Percentiles rank a stretch among this genome's conserved stretches.
These are phyloP conservation scores for Phaffomyces antillensis DNA, from an alignment of 805 yeast species.

Conservation along the genomic window DNA sequence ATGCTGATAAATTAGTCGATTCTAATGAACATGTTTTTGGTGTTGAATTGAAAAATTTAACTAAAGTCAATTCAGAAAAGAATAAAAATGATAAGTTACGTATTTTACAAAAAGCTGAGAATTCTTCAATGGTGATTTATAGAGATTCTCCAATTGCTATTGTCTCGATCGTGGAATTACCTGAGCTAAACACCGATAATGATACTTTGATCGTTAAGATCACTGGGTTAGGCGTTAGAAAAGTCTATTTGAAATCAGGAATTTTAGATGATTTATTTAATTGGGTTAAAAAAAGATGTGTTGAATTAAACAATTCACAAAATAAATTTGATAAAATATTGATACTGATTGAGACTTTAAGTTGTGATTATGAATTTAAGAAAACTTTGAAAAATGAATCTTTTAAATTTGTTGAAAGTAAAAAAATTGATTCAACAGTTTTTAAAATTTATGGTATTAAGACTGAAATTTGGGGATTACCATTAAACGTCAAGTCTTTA, in stretches of 20 bases:
- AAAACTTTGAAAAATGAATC: slow-evolving; percentile 33
- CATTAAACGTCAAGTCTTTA: slow-evolving; percentile 11
- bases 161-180: slow-evolving; percentile 36
- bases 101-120: slow-evolving; percentile 33
- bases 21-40: slow-evolving; percentile 40
- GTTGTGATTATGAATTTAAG: slow-evolving; percentile 40
- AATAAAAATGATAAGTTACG: slow-evolving; percentile 15
- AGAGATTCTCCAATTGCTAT: slow-evolving; percentile 70
- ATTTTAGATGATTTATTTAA: slow-evolving; percentile 55
- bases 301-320: slow-evolving; percentile 27
- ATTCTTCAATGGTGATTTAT: slow-evolving; percentile 52
- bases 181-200: slow-evolving; percentile 31
- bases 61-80: slow-evolving; percentile 23
- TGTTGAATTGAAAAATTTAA: slow-evolving; percentile 41
- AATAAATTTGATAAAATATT: slow-evolving; percentile 27
- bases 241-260: slow-evolving; percentile 59
- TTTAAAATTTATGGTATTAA: slow-evolving; percentile 14
- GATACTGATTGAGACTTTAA: slow-evolving; percentile 41
- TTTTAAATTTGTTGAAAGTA: slow-evolving; percentile 31
- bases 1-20: slow-evolving; percentile 31
- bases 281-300: slow-evolving; percentile 49
- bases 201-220: slow-evolving; percentile 44
- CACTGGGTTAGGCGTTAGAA: slow-evolving; percentile 55
- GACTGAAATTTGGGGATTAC: slow-evolving; percentile 21
- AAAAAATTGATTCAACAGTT: slow-evolving; percentile 8